These are phyloP conservation scores for Ogataea methylovora DNA, from an alignment of 805 yeast species.

Conservation along the genomic window DNA sequence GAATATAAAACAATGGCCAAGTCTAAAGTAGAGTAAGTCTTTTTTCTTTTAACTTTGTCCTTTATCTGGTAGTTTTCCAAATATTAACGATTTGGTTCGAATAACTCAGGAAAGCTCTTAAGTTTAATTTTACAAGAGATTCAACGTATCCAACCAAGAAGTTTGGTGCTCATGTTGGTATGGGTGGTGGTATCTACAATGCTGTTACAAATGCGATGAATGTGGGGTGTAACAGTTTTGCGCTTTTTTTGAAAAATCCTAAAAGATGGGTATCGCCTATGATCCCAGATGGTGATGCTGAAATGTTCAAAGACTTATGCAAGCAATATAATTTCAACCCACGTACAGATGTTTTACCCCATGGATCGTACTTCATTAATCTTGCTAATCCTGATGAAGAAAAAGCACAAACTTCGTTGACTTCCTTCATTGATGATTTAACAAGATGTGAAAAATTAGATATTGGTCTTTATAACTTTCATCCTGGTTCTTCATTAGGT, in stretches of 20 bases:
- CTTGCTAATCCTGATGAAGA: constrained; percentile 84
- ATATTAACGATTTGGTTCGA: no score
- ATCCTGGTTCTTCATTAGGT: constrained; percentile 84
- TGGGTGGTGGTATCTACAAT: constrained; percentile 57
- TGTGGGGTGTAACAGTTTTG: constrained; percentile 73
- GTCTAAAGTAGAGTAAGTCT: constrained; percentile 1
- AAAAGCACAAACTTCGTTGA: constrained; percentile 69
- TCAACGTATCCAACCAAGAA: constrained; percentile 36
- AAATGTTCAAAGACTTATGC: constrained; percentile 59
- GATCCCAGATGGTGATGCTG: constrained; percentile 57
- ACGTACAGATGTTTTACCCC: constrained; percentile 77
- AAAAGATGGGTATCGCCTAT: constrained; percentile 87
- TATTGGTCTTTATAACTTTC: constrained; percentile 85
- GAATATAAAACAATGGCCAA: background rate
- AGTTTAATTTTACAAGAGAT: constrained; percentile 33
- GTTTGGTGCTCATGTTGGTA: constrained; percentile 87
- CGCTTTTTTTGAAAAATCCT: constrained; percentile 84
- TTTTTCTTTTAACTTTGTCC: background rate
- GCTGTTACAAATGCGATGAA: constrained; percentile 35
- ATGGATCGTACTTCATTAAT: constrained; percentile 91
- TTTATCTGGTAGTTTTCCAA: no score
- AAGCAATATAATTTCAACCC: constrained; percentile 61
- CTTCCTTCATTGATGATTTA: constrained; percentile 78
- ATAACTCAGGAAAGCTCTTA: no score
- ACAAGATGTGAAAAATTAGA: constrained; percentile 78